Evolutionary conservation across 495 filamentous ascomycete genomes (phyloP).

Genomic region (Penicillium psychrofluorescens): DNA sequence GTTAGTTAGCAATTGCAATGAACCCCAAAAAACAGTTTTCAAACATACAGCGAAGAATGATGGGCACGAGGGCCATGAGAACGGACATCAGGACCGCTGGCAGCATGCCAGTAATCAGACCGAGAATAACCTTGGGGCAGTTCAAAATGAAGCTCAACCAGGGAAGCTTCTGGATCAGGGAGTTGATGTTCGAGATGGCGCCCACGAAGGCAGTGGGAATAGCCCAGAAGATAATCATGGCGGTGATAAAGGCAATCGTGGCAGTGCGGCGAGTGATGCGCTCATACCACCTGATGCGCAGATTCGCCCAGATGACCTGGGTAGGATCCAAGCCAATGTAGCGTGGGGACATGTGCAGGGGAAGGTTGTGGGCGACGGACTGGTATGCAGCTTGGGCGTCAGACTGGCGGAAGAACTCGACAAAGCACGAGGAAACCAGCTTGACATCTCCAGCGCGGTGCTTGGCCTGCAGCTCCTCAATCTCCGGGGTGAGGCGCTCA

Average conservation of each 20-base stretch:
- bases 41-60: constrained; percentile 65
- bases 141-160: constrained; percentile 69
- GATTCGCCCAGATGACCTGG: constrained; percentile 85
- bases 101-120: constrained; percentile 78
- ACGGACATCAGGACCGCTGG: constrained; percentile 73
- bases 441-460: constrained; percentile 66
- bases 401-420: constrained; percentile 75
- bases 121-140: constrained; percentile 64
- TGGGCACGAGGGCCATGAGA: constrained; percentile 84
- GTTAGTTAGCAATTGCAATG: neutral
- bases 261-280: constrained; percentile 62
- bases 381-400: constrained; percentile 85
- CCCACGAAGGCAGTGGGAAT: constrained; percentile 86
- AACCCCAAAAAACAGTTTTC: neutral
- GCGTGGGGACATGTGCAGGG: constrained; percentile 86
- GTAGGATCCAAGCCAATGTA: constrained; percentile 78
- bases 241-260: constrained; percentile 63
- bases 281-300: constrained; percentile 86
- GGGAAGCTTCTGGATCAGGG: constrained; percentile 50
- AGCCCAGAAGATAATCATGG: constrained; percentile 85
- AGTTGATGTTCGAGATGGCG: constrained; percentile 76
- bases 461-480: constrained; percentile 66
- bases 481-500: constrained; percentile 69
- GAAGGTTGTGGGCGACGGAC: constrained; percentile 75
- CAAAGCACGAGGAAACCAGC: constrained; percentile 55